Evolutionary conservation across 1,284 basidiomycete species (phyloP), one percentile per base, ranked within the genome.

Genomic region (Lentinus polychrous): DNA sequence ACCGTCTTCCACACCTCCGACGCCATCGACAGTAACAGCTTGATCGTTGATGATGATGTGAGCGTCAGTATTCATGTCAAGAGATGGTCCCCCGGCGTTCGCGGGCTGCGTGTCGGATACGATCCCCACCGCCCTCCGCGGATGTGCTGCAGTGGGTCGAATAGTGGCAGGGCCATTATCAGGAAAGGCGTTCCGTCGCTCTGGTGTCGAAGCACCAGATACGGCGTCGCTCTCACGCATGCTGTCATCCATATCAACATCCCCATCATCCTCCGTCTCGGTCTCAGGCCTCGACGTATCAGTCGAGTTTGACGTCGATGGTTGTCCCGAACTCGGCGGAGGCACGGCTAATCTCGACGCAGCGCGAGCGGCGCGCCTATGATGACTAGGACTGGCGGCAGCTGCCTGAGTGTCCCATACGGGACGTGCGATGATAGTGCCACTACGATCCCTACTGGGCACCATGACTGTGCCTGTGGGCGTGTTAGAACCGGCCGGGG

Each of bases 191-290:
- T 64, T 66, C 8, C 69, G 67, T n/a, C 72, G 72, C 39, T 70
- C 63, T 0, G 72, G 62, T 8, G 67, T 61, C n/a, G 60, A 56
- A 46, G 62, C 62, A 18, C 62, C 64, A 49, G 55, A 54, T 7
- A 52, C 42, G 27, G 54, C 59, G 37, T 62, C 63, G 43, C 60
- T 58, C 45, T 68, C 70, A 22, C 64, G 63, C 24, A 58, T 63
- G 46, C 71, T 66, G 46, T 76, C 74, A 53, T 68, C 46, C 51
- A 75, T 73, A 39, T 81, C 79, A 1, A 65, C 72, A 40, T 83
- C 82, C 7, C 71, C 77, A 51, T 85, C 84, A 51, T 84, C 83
- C 61, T 88, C 85, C 0, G 83, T 85, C 65, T 86, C 84, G 0
- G 83, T 86, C 46, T 86, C 83, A 0, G 80, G 75, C 11, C 81